Evolutionary conservation across 2,329 filamentous ascomycete genomes (phyloP).

Genomic region (Sporothrix protearum): DNA sequence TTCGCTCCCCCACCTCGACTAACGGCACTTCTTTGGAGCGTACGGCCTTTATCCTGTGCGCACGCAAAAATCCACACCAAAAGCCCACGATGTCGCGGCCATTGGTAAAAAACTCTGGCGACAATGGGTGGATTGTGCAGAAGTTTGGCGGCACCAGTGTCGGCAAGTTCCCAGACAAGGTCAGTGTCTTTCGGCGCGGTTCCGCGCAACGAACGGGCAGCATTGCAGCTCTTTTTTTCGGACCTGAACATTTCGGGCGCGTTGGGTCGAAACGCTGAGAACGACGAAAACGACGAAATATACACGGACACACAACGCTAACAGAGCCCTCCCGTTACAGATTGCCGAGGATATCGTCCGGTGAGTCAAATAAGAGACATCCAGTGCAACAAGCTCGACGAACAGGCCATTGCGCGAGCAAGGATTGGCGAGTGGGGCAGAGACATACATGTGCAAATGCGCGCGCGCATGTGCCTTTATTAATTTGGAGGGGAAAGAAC

Average conservation of each 20-base stretch:
- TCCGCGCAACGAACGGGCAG: not conserved
- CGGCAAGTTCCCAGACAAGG: slow-evolving; percentile 54
- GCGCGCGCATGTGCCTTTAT: not conserved
- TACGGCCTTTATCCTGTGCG: slow-evolving; percentile 10
- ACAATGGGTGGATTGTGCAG: slow-evolving; percentile 51
- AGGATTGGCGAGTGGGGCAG: not conserved
- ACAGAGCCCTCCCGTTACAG: slow-evolving; percentile 36
- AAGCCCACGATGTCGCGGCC: slow-evolving; percentile 23
- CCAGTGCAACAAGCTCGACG: not conserved
- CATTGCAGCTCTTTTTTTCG: not conserved
- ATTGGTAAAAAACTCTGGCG: slow-evolving; percentile 23
- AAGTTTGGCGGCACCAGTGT: slow-evolving; percentile 61
- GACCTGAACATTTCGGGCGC: not conserved
- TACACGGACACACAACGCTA: not conserved
- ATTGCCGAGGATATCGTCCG: slow-evolving; percentile 30
- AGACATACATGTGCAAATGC: slow-evolving; percentile 15
- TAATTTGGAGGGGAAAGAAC: not conserved
- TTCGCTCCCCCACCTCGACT: not conserved
- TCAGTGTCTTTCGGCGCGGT: slow-evolving; percentile 35
- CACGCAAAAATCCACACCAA: slow-evolving; percentile 1
- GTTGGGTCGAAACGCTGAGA: not conserved
- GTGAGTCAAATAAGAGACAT: slow-evolving; percentile 21
- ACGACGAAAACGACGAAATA: not conserved
- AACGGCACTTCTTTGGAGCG: not conserved
- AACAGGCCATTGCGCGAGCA: not conserved